Conservation (phyloP, 2,329 filamentous ascomycete species). For the Onygenales sp. region DNA sequence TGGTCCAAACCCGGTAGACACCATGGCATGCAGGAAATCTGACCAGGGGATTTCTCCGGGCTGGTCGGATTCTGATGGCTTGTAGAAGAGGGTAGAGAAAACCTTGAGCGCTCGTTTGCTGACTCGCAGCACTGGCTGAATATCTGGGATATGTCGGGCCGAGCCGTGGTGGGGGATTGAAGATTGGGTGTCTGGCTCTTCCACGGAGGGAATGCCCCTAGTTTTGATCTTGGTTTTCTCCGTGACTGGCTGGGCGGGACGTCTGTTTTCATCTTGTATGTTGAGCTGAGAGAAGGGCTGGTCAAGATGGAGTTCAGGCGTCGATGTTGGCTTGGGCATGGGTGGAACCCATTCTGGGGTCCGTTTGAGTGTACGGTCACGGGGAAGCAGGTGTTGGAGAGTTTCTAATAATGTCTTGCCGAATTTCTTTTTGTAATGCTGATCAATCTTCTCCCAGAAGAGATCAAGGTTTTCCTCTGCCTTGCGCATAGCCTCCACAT, state of each 20-base stretch:
- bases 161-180: not conserved
- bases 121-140: constrained; percentile 20
- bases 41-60: constrained; percentile 42
- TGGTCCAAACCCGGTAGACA: constrained; percentile 38
- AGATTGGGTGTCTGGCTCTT: not conserved
- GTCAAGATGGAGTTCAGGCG: not conserved
- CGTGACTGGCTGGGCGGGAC: too few relatives aligned
- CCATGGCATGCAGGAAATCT: constrained; percentile 45
- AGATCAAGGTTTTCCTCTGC: constrained; percentile 41
- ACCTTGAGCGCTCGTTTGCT: constrained; percentile 31
- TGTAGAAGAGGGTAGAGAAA: constrained; percentile 33
- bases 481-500: constrained; percentile 32
- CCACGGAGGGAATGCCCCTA: not conserved
- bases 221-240: constrained; percentile 3
- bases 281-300: not conserved
- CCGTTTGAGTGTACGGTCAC: constrained; percentile 27
- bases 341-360: constrained; percentile 41
- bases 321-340: not conserved
- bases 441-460: constrained; percentile 35
- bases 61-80: constrained; percentile 20
- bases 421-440: not conserved
- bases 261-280: not conserved
- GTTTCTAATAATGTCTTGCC: constrained; percentile 3
- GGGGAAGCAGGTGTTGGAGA: constrained; percentile 1
- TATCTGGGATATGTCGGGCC: constrained; percentile 1